Evolutionary conservation across 305 asterid genomes (phyloP), one percentile per base, ranked within the genome.

Genomic region (Solanum chacoense): DNA sequence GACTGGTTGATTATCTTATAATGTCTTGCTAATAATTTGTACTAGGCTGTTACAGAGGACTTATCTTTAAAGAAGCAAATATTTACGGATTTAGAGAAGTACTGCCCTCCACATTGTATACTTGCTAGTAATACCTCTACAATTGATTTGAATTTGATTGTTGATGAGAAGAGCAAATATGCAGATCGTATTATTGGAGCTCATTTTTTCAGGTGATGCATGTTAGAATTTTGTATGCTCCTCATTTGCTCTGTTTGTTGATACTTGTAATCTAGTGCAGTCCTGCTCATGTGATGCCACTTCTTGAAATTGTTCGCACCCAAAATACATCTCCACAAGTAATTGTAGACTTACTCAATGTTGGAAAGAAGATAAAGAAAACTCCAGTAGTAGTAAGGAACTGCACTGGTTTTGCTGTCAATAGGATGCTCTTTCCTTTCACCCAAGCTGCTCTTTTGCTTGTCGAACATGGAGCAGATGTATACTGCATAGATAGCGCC

Each of bases 211-310:
- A 97, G 99, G 99, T 96, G 87, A 86, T 78, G 50, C 18, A 29
- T 20, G 35, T 12, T 50, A 34, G 29, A 50, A 28, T 78, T 35
- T n/a, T 86, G 71, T 80, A 35, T 34, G 8, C 71, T 63, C 65
- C 87, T 11, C 8, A 36, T 71, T 83, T 85, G 77, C 24, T 84
- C 22, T 32, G 22, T 86, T 87, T 42, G 45, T 81, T 42, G 11
- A 81, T 42, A 42, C n/a, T 81, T 28, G 71, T 79, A 38, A 24
- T 42, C 11, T 4, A 75, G 65, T 95, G 89, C 96, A 97, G 99
- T 88, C 99, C 99, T 2, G 98, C 99, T 90, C 99, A 97, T 88
- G 98, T 96, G 90, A 97, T 95, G 99, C 99, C 99, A 28, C 99
- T 97, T 87, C 83, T 97, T 77, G 99, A 97, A 89, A 96, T 97